Base-by-base conservation (phyloP, 2,329 filamentous ascomycete species). In the Orbilia oligospora region DNA sequence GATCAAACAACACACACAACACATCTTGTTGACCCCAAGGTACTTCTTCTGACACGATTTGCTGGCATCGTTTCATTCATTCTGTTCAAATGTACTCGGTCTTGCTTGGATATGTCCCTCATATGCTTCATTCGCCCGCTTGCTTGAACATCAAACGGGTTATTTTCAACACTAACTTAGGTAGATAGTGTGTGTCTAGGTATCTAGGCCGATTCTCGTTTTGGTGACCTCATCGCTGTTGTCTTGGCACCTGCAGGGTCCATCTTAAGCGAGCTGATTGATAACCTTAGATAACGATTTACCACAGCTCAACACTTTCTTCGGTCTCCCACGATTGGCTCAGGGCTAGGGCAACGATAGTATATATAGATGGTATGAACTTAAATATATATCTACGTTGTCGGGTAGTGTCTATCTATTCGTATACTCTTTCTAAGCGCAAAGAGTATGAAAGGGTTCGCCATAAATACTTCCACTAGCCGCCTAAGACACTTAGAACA, bases 251-350 rank as follows among this genome's bases (percentile, higher is more conserved):
- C 18, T 61, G 73, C 73, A 77, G 65, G 72, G 72, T 38, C 65
- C 66, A 68, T 18, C 16, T 71, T 77, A 77, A 77, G 73, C 73
- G 73, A 77, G 67, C 41, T 6, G 22, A 41, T 56, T 41, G 73
- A 77, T 77, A 77, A 77, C 73, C 73, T 77, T 77, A 77, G 73
- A 77, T 77, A 77, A 77, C 67, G 71, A 41, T 48, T 67, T 67
- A 49, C 48, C 61, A 71, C 61, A 56, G 6, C 16, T n/a, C 67
- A 76, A 76, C 64, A 41, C 71, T 30, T 36, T 16, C 12, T 38
- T 41, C 4, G 10, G 33, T 36, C 33, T 20, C 22, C n/a, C 18
- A 9, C 33, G 8, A 36, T 36, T 36, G 33, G 33, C 8, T 9
- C 33, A n/a, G n/a, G n/a, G n/a, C n/a, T n/a, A n/a, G n/a, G n/a